Base-by-base conservation (phyloP, 139 green algal genomes). In the Microglena sp. region DNA sequence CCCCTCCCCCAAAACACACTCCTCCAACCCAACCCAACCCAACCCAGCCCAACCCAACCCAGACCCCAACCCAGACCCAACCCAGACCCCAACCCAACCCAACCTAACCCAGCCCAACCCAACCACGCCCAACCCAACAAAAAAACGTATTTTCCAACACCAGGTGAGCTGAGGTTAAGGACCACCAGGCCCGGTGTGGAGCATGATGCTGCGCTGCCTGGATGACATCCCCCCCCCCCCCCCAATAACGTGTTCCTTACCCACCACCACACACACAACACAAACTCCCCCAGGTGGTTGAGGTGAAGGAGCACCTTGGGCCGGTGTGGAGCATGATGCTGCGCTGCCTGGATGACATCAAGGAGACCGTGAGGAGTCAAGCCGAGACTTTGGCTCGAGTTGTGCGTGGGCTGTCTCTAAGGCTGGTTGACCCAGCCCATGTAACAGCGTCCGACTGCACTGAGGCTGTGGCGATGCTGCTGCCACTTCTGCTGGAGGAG, bases 331-430 rank as follows among this genome's bases (percentile, higher is more conserved):
- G 24, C 29, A 88, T 91, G 79, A 69, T 68, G 0, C 72, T 97
- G n/a, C 75, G 90, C 0, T 81, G 72, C 7, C 70, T 88, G 46
- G 89, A 95, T 56, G 87, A 95, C 74, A 84, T 94, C 58, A 94
- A 96, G 69, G 89, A 95, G 60, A 90, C 73, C 29, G 84, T 92
- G 58, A 66, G 86, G 1, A 40, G 24, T 27, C 53, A 33, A 29
- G 57, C 11, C 5, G 57, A 70, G 21, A 27, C 18, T 0, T 55
- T 83, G 43, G 45, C 58, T 18, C 68, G 76, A 29, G 71, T 54
- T 4, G 45, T 93, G 59, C 64, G 82, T 1, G 68, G 73, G 18
- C 69, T 90, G 31, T 89, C 81, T 5, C 70, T 95, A 58, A 59
- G 87, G 3, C 71, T 95, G 27, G 74, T 74, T 2, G 88, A 95